A percentile compares a stretch with the other conserved stretches of the same genome.
Conservation (phyloP, 257 asterid species). For the Parsonsia alboflavescens region DNA sequence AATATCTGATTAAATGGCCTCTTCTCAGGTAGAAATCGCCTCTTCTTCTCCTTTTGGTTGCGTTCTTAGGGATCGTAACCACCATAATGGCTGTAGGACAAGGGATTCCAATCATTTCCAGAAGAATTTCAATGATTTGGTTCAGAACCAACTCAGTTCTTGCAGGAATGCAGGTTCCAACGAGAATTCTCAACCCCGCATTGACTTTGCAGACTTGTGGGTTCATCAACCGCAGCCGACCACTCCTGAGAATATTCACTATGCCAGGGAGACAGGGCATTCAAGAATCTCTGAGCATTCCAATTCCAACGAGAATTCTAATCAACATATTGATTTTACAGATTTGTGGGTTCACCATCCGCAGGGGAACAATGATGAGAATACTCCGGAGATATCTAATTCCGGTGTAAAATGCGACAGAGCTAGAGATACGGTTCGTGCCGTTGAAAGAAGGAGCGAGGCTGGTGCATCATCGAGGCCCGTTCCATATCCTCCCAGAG, state of each 20-base stretch:
- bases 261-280: conserved; percentile 1
- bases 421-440: conserved; percentile 28
- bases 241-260: conserved; percentile 8
- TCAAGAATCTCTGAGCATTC: not conserved
- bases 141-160: conserved; percentile 23
- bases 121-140: conserved; percentile 33
- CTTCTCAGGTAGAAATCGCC: conserved; percentile 39
- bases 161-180: conserved; percentile 13
- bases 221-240: conserved; percentile 17
- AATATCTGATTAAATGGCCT: conserved; percentile 23
- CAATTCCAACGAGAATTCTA: conserved; percentile 6
- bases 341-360: conserved; percentile 77
- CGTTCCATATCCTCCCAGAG: not conserved
- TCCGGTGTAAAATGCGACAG: conserved; percentile 26
- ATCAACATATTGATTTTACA: conserved; percentile 24
- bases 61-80: conserved; percentile 24
- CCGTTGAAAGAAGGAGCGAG: conserved; percentile 9
- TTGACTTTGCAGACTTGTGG: conserved; percentile 24
- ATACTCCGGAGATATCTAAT: conserved; percentile 8
- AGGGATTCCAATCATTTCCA: conserved; percentile 20
- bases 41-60: conserved; percentile 27
- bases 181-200: conserved; percentile 5
- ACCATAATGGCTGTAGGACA: conserved; percentile 12
- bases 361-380: conserved; percentile 17
- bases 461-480: conserved; percentile 3